These are phyloP conservation scores for Umbelopsis sp. DNA, from an alignment of 192 early-diverging fungal genomes.

Conservation along the genomic window DNA sequence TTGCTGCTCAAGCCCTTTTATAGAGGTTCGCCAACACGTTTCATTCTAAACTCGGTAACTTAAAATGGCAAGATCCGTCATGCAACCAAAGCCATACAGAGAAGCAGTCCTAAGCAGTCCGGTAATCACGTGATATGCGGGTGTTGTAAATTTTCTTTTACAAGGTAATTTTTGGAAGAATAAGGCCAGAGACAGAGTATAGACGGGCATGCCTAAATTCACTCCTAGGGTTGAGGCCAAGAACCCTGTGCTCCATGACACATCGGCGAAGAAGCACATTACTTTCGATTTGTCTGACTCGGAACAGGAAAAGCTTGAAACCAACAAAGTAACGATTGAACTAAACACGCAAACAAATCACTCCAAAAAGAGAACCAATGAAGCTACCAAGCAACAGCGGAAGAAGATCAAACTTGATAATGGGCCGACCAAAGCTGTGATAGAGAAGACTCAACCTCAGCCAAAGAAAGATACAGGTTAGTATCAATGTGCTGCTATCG, in stretches of 20 bases:
- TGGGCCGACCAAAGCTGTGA: not conserved
- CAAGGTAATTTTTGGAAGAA: not conserved
- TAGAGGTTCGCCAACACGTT: not conserved
- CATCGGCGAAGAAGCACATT: slow-evolving; percentile 29
- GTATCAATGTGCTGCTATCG: not conserved
- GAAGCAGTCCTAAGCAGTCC: not conserved
- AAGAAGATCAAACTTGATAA: slow-evolving; percentile 28
- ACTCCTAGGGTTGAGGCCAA: slow-evolving; percentile 35
- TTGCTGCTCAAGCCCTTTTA: not conserved
- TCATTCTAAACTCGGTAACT: not conserved
- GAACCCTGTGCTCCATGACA: slow-evolving; percentile 24
- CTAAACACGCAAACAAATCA: slow-evolving; percentile 23
- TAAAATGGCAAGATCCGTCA: not conserved
- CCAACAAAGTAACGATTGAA: not conserved
- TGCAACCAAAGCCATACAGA: not conserved
- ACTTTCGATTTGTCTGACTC: slow-evolving; percentile 29
- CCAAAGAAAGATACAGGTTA: not conserved
- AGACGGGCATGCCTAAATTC: slow-evolving; percentile 24
- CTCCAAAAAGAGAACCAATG: slow-evolving; percentile 8
- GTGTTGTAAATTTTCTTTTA: not conserved
- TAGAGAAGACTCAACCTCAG: not conserved
- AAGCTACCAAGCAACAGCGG: slow-evolving; percentile 4
- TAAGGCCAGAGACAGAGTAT: not conserved
- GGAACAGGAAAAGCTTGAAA: not conserved
- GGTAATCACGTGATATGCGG: not conserved